These are phyloP conservation scores for Kregervanrija pseudodelftensis DNA, from an alignment of 805 yeast genomes.

Conservation along the genomic window DNA sequence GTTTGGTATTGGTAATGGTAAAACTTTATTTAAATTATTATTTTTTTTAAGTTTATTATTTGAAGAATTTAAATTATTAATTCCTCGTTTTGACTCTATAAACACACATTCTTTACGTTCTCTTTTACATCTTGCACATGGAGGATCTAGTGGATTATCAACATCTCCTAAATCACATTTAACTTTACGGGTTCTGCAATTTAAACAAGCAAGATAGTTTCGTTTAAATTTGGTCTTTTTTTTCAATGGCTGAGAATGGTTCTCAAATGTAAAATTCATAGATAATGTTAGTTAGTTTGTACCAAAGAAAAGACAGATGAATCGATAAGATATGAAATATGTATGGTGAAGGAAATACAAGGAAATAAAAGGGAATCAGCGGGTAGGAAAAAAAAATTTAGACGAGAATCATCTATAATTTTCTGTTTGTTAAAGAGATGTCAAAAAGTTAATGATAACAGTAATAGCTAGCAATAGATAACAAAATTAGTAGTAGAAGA, in stretches of 20 bases:
- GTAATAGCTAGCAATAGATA: too few relatives aligned
- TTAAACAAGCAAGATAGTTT: constrained; percentile 76
- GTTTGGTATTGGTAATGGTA: constrained; percentile 7
- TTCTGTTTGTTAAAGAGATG: too few relatives aligned
- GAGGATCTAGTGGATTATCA: constrained; percentile 66
- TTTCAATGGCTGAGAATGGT: not conserved
- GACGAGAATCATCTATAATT: not conserved
- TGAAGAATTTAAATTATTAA: not conserved
- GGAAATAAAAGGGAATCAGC: not conserved
- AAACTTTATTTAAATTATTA: not conserved
- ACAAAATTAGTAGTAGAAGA: too few relatives aligned
- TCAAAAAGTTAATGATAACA: too few relatives aligned
- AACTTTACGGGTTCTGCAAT: constrained; percentile 78
- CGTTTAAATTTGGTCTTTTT: constrained; percentile 40
- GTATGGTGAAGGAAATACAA: not conserved
- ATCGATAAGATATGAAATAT: not conserved
- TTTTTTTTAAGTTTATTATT: not conserved
- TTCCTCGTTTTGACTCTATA: constrained; percentile 49
- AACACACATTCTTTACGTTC: constrained; percentile 74
- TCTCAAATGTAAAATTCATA: too few relatives aligned
- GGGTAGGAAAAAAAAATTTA: not conserved
- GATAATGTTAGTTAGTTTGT: not conserved
- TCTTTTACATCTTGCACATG: constrained; percentile 78
- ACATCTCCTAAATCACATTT: constrained; percentile 80
- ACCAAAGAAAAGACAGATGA: constrained; percentile 1